Conservation (phyloP, 805 yeast species). For the Candida tibetensis region DNA sequence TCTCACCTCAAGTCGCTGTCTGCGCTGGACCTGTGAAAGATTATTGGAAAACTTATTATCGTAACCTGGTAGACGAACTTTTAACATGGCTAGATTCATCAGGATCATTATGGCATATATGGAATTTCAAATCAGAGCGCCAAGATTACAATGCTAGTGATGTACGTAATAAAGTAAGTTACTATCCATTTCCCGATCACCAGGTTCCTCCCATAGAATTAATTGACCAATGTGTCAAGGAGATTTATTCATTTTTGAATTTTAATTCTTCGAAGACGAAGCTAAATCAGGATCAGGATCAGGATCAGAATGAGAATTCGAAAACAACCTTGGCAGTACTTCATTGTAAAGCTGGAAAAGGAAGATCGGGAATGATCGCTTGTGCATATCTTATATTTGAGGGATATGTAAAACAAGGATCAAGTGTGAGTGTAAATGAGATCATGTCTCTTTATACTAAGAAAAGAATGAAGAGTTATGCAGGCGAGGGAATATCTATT, state of each 20-base stretch:
- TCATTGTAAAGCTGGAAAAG: conserved; percentile 92
- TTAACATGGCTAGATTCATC: conserved; percentile 39
- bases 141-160: conserved; percentile 39
- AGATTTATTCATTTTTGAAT: conserved; percentile 46
- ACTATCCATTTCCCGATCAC: conserved; percentile 73
- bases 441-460: conserved; percentile 54
- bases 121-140: conserved; percentile 67
- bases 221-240: conserved; percentile 43
- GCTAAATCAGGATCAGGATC: conserved; percentile 1
- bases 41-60: conserved; percentile 42
- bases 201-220: conserved; percentile 62
- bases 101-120: conserved; percentile 65
- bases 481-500: conserved; percentile 70
- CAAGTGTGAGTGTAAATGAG: conserved; percentile 27
- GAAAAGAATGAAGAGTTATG: conserved; percentile 53
- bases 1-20: conserved; percentile 54
- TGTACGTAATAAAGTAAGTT: conserved; percentile 31
- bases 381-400: conserved; percentile 65
- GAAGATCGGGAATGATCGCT: conserved; percentile 77
- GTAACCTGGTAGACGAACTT: conserved; percentile 53
- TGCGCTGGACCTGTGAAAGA: conserved; percentile 69
- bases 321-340: conserved; percentile 51
- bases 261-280: too few relatives aligned
- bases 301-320: too few relatives aligned
- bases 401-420: conserved; percentile 2